phyloP scores from a whole-genome alignment of 1,284 basidiomycete species.

The Prillingera fragicola region DNA sequence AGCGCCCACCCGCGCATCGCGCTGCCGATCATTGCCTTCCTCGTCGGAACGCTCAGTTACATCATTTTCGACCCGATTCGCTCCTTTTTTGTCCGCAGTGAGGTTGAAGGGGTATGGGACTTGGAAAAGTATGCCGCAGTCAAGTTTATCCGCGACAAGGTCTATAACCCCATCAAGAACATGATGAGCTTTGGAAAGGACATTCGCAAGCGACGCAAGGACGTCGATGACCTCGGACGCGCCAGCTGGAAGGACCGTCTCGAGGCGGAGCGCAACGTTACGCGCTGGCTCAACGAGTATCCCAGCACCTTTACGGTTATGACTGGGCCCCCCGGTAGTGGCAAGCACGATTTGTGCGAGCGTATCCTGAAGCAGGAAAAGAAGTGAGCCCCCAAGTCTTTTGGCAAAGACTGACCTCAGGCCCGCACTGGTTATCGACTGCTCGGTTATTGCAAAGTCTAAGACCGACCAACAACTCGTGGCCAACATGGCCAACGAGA shows the following conservation, averaged over 20 bases:
- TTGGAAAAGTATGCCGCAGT: constrained; percentile 48
- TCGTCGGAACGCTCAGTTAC: constrained; percentile 82
- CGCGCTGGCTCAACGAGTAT: constrained; percentile 35
- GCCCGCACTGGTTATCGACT: constrained; percentile 72
- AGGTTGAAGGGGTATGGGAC: constrained; percentile 78
- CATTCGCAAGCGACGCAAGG: not conserved
- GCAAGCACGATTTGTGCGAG: constrained; percentile 70
- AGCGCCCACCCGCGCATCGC: constrained; percentile 78
- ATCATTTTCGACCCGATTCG: constrained; percentile 92
- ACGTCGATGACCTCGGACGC: constrained; percentile 13
- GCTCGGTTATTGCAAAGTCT: constrained; percentile 65
- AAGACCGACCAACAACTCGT: constrained; percentile 69
- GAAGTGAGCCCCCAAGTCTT: constrained; percentile 53
- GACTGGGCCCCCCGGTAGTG: constrained; percentile 86
- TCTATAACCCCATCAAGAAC: constrained; percentile 5
- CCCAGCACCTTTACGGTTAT: constrained; percentile 58
- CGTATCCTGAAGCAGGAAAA: constrained; percentile 57
- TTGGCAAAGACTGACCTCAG: constrained; percentile 51
- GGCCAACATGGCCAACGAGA: constrained; percentile 66
- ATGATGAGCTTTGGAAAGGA: not conserved
- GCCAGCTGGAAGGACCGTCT: constrained; percentile 71
- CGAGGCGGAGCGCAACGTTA: constrained; percentile 65
- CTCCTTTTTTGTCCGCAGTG: constrained; percentile 72
- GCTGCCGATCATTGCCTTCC: constrained; percentile 76
- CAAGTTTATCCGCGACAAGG: constrained; percentile 17